Evolutionary conservation across 2,329 filamentous ascomycete genomes (phyloP), one percentile per base, ranked within the genome.

Genomic region (Penicillium sp.): DNA sequence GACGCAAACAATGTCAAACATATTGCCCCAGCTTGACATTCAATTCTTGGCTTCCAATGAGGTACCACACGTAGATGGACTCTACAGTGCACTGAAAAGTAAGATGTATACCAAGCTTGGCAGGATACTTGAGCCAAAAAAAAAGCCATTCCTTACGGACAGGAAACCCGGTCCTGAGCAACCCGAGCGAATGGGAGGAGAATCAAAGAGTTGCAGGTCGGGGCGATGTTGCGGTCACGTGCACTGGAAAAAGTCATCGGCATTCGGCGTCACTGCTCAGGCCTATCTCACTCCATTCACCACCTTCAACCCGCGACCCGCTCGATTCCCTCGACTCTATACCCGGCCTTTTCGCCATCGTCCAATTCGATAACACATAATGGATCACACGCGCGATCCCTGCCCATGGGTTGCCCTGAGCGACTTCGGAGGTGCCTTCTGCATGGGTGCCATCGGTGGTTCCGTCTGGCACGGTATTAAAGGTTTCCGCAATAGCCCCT

Each of bases 381-480:
- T 96, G 89, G 94, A 99, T 86, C 94, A 97, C 82, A 89, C 90
- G 61, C 85, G 94, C 80, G 94, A 97, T 78, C 94, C 94, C 59
- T 97, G 94, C 79, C 94, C 94, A 53, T 97, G 89, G 88, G 92
- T 97, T 70, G 89, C 94, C 63, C 83, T 99, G 64, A 97, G 92
- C 78, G 94, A 99, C 79, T 97, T 97, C 73, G 94, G 94, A 60
- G 94, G 94, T 78, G 94, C 93, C 55, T 97, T 97, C 70, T 88
- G 85, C 72, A 97, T 97, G 93, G 93, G 93, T 67, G 91, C 86
- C 59, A 88, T 90, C 64, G 87, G 88, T 68, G 88, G 89, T 68
- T 88, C 90, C 68, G 88, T 97, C 73, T 97, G 93, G 93, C 93
- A 97, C 78, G 93, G 92, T 67, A 89, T 97, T 63, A 99, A 99